Percentiles rank a stretch among this genome's conserved stretches.
Conservation (phyloP, 1,284 basidiomycete genomes). For the Rhodotorula sp. region DNA sequence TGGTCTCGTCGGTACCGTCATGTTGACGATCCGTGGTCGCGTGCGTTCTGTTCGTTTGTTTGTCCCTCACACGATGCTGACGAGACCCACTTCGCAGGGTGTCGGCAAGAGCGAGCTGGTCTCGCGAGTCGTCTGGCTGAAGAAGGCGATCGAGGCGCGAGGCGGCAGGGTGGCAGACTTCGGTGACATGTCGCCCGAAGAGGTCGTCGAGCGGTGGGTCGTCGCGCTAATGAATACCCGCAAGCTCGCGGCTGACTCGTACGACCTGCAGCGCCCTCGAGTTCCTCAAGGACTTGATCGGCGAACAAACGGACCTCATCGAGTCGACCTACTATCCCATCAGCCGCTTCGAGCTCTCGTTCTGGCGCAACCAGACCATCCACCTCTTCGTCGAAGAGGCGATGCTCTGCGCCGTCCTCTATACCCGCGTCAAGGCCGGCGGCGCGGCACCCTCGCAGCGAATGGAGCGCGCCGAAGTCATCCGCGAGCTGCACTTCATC, state of each 20-base stretch:
- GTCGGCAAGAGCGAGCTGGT: constrained; percentile 50
- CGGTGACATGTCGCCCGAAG: constrained; percentile 35
- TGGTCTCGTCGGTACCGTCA: constrained; percentile 49
- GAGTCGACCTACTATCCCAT: constrained; percentile 48
- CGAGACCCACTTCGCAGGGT: constrained; percentile 34
- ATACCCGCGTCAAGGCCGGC: constrained; percentile 50
- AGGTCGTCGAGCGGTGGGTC: constrained; percentile 36
- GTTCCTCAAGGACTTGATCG: constrained; percentile 49
- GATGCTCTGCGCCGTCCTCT: constrained; percentile 38
- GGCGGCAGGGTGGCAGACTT: constrained; percentile 51
- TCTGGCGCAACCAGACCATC: constrained; percentile 49
- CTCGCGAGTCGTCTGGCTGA: constrained; percentile 47
- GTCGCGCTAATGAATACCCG: too few species aligned
- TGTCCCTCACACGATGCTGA: background rate
- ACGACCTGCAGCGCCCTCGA: constrained; percentile 41
- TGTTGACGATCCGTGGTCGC: constrained; percentile 49
- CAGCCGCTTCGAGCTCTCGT: constrained; percentile 50
- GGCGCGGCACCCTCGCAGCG: constrained; percentile 46
- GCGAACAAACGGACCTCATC: constrained; percentile 46
- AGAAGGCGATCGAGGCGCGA: constrained; percentile 45
- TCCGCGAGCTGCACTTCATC: constrained; percentile 47
- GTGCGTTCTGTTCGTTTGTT: constrained; percentile 5
- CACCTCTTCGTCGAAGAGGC: constrained; percentile 40
- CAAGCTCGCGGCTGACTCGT: background rate
- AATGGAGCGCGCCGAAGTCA: constrained; percentile 44